Evolutionary conservation across 148 eudicot genomes (phyloP).

Genomic region (Limonium bicolor): DNA sequence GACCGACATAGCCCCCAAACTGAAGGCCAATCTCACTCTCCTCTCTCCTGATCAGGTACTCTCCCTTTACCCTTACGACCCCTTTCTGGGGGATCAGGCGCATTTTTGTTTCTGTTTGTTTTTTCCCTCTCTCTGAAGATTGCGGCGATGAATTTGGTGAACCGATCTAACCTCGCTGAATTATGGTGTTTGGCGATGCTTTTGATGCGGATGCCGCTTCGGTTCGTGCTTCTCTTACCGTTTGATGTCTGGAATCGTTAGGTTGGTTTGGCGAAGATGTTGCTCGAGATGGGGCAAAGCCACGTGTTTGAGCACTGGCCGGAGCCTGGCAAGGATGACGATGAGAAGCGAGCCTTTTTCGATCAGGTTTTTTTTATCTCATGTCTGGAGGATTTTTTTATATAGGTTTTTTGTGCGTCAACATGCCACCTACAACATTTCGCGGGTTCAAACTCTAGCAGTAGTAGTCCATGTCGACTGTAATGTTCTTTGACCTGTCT

Average conservation of each 20-base stretch:
- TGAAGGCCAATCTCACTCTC: conserved; percentile 33
- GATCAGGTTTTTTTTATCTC: conserved; percentile 59
- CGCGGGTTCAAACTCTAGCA: too few species aligned
- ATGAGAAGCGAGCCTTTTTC: conserved; percentile 49
- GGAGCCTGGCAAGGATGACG: conserved; percentile 64
- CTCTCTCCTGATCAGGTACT: conserved; percentile 53
- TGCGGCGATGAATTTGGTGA: too few species aligned
- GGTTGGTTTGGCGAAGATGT: conserved; percentile 64
- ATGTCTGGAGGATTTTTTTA: too few species aligned
- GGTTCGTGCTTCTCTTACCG: neutral
- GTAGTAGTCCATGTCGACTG: too few species aligned
- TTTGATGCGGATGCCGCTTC: neutral
- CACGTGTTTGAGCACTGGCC: conserved; percentile 77
- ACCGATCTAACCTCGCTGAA: too few species aligned
- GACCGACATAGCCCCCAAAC: conserved; percentile 32
- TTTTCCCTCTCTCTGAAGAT: too few species aligned
- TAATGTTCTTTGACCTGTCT: too few species aligned
- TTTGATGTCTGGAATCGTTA: conserved; percentile 8
- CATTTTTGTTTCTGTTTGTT: neutral
- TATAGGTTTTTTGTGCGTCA: too few species aligned
- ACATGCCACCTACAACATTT: too few species aligned
- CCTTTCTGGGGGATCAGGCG: neutral
- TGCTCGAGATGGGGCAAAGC: conserved; percentile 53
- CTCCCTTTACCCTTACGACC: neutral
- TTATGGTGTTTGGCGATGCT: neutral